Base-by-base conservation (phyloP, 78 protist species). In the Isochrysis galbana region DNA sequence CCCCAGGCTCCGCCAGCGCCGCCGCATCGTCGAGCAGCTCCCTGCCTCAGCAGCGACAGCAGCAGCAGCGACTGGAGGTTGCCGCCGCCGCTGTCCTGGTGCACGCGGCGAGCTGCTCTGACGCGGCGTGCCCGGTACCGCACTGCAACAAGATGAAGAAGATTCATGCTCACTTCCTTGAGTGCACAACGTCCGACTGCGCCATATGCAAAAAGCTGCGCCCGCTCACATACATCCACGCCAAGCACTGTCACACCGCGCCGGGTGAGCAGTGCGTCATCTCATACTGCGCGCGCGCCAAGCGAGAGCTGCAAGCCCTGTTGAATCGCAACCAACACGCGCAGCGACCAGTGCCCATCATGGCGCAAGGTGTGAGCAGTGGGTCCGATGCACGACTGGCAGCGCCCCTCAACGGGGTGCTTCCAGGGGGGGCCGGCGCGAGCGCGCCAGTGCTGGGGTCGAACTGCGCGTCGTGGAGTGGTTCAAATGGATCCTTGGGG, bases 61-160 rank as follows among this genome's bases (percentile, higher is more conserved):
- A 77, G 88, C 51, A 44, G 88, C 88, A 80, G 88, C 51, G 55
- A 38, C 54, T 80, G 41, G 88, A 80, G 54, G 51, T 80, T 46
- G 88, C 88, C 23, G 88, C 88, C 5, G 88, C 88, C 29, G 88
- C 88, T 21, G 88, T 80, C 80, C 93, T 90, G 45, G 78, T 47
- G 51, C 93, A 90, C 88, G 93, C 93, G 39, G 41, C 55, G 38
- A 1, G 25, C 38, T 90, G 93, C 47, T 29, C 0, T 23, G 29
- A 47, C 39, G 23, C 87, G 32, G 1, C 34, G 14, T 90, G 93
- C 77, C 5, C 10, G 45, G 39, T 34, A 4, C 34, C 23, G 80
- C 39, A 34, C 46, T 90, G 93, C 51, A 10, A 39, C 36, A 70
- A 74, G 77, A 72, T 90, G 72, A 90, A 77, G 93, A 34, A 69